Conservation (phyloP, 352 stramenopile species). For the Globisporangium nunn region DNA sequence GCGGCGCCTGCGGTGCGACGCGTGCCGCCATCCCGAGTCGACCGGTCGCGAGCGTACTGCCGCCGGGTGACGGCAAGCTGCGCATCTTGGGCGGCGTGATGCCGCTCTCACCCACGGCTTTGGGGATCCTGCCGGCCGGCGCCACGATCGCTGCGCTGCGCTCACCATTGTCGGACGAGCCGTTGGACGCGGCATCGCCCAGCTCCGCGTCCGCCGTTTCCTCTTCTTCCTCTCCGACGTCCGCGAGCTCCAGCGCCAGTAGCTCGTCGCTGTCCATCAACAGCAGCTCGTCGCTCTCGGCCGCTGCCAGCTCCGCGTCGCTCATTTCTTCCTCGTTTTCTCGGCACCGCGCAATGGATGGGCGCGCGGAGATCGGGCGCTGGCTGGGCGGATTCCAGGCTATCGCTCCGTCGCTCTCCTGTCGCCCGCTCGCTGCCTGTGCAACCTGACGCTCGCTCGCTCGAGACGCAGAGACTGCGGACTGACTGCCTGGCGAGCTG, state of each 20-base stretch:
- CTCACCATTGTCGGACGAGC: slow-evolving; percentile 13
- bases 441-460: background rate
- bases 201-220: background rate
- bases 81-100: slow-evolving; percentile 21
- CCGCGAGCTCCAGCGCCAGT: background rate
- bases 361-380: background rate
- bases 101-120: slow-evolving; percentile 3
- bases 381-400: background rate
- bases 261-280: background rate
- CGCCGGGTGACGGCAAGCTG: slow-evolving; percentile 10
- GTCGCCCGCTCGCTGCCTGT: background rate
- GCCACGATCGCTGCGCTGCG: slow-evolving; percentile 7
- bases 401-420: background rate
- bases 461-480: background rate
- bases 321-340: background rate
- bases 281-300: slow-evolving; percentile 2
- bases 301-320: background rate
- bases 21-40: slow-evolving; percentile 38
- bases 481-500: background rate
- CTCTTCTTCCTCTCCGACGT: slow-evolving; percentile 1
- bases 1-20: slow-evolving; percentile 12
- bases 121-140: slow-evolving; percentile 10
- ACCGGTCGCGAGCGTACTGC: slow-evolving; percentile 13
- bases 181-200: slow-evolving; percentile 9
- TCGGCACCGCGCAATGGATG: too few relatives aligned